Conservation (phyloP, 331 rosid genomes). For the Malus hybrid region DNA sequence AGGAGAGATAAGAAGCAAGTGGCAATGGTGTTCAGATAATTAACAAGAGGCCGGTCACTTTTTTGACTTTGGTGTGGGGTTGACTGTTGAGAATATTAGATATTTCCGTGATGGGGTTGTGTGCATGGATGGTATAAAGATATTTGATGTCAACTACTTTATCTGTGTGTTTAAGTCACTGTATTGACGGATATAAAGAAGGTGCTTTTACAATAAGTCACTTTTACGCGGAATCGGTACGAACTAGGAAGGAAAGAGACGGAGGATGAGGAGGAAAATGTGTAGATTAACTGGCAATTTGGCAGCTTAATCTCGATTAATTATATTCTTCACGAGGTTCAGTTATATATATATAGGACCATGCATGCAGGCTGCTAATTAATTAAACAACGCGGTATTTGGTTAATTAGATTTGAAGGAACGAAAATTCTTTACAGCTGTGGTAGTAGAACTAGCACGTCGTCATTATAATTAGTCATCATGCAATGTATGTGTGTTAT, state of each 20-base stretch:
- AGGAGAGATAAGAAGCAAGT: no score
- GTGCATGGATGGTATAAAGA: background rate
- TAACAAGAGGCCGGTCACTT: background rate
- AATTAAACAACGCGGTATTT: background rate
- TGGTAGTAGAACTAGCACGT: background rate
- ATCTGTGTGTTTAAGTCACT: background rate
- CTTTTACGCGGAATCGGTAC: background rate
- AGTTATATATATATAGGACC: no score
- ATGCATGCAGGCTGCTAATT: background rate
- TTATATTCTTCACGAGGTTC: no score
- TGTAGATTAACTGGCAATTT: background rate
- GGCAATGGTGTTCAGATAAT: background rate
- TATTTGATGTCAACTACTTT: background rate
- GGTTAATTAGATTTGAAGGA: background rate
- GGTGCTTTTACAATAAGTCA: background rate
- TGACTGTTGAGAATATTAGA: background rate
- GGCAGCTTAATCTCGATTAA: background rate
- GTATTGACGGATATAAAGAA: background rate
- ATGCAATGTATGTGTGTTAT: background rate
- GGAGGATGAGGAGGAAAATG: background rate
- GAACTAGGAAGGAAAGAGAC: background rate
- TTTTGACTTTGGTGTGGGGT: background rate
- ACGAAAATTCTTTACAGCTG: background rate
- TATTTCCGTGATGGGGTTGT: no score
- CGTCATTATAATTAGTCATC: background rate